Evolutionary conservation across 2,329 filamentous ascomycete genomes (phyloP).

Genomic region (Seiridium unicorne): DNA sequence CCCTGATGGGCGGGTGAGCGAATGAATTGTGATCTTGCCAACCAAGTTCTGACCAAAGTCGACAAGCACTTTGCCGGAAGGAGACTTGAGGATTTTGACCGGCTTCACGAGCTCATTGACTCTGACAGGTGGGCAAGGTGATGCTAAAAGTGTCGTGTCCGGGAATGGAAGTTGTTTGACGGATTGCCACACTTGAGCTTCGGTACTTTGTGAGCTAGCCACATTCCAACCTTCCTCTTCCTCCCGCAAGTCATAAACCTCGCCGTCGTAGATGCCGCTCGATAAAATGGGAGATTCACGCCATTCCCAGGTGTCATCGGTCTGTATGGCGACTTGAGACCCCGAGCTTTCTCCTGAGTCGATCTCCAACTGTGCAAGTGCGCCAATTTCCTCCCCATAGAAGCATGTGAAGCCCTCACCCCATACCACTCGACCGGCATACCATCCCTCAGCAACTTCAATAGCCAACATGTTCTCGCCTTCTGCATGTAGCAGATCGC

Average conservation of each 20-base stretch:
- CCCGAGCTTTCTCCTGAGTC: neutral
- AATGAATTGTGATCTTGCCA: constrained; percentile 40
- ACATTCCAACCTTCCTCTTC: constrained; percentile 21
- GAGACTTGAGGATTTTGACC: constrained; percentile 26
- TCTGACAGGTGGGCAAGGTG: constrained; percentile 43
- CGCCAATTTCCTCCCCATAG: constrained; percentile 19
- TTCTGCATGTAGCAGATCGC: constrained; percentile 32
- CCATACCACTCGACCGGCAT: constrained; percentile 36
- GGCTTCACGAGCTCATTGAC: constrained; percentile 30
- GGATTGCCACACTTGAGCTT: constrained; percentile 24
- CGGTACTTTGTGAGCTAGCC: constrained; percentile 14
- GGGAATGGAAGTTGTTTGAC: constrained; percentile 29
- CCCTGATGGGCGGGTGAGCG: neutral
- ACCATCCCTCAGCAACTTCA: constrained; percentile 53
- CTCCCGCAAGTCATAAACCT: constrained; percentile 35
- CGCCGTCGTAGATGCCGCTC: constrained; percentile 37
- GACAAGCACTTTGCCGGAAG: constrained; percentile 42
- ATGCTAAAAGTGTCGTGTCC: constrained; percentile 31
- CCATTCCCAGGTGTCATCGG: constrained; percentile 37
- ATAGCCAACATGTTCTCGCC: constrained; percentile 40
- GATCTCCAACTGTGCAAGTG: constrained; percentile 24
- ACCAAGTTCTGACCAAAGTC: constrained; percentile 61
- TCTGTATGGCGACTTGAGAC: constrained; percentile 11
- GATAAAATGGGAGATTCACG: constrained; percentile 31
- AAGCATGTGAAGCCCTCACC: constrained; percentile 24